These are phyloP conservation scores for Neurospora cerealis DNA, from an alignment of 495 filamentous ascomycete genomes.

Conservation along the genomic window DNA sequence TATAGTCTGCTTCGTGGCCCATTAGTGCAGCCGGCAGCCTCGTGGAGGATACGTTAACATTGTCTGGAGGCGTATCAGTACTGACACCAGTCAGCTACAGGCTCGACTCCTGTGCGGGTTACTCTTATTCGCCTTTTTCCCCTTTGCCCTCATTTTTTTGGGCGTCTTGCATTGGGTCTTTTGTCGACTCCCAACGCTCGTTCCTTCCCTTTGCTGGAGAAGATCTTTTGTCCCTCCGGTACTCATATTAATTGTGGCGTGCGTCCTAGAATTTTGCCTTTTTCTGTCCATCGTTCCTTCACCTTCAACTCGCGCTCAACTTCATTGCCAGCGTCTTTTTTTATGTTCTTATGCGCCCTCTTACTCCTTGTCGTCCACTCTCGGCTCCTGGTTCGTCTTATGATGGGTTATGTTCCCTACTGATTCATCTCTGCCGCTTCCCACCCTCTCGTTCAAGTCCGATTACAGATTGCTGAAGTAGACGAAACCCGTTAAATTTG, in stretches of 20 bases:
- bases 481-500: background rate
- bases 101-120: background rate
- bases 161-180: background rate
- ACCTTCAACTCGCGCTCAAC: background rate
- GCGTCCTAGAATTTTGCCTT: too few species aligned
- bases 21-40: rapidly evolving
- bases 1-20: background rate
- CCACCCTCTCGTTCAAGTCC: too few species aligned
- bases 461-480: background rate
- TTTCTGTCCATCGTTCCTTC: too few species aligned
- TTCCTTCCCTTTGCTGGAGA: background rate
- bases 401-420: too few species aligned
- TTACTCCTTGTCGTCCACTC: background rate
- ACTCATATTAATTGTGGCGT: background rate
- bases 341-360: background rate
- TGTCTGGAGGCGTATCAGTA: background rate
- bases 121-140: too few species aligned
- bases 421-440: too few species aligned
- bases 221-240: background rate
- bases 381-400: background rate
- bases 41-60: background rate
- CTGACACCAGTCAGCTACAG: background rate
- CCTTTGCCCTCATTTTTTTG: background rate
- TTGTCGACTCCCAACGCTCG: background rate
- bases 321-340: background rate